These are phyloP conservation scores for Sporothrix humicola DNA, from an alignment of 2,329 filamentous ascomycete genomes.

Conservation along the genomic window DNA sequence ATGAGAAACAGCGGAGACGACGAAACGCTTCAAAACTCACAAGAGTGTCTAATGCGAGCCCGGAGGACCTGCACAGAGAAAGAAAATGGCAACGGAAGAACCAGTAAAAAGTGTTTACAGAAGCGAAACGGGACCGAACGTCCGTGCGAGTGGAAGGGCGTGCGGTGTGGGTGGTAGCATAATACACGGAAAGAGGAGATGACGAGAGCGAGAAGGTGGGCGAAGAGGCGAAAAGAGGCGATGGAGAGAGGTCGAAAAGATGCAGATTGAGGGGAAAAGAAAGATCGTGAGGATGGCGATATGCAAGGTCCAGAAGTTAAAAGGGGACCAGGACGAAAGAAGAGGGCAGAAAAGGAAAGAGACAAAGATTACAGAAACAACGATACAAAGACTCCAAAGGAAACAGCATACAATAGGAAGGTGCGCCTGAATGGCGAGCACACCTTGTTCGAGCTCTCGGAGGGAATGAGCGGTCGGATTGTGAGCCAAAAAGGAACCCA, in stretches of 20 bases:
- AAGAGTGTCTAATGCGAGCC: conserved; percentile 14
- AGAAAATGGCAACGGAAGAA: conserved; percentile 12
- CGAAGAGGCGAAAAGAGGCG: neutral
- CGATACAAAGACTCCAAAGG: neutral
- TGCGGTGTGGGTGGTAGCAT: conserved; percentile 10
- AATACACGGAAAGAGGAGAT: conserved; percentile 19
- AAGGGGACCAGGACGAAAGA: neutral
- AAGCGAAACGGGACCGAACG: conserved; percentile 30
- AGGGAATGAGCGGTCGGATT: conserved; percentile 25
- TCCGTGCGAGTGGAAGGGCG: conserved; percentile 23
- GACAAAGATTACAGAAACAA: conserved; percentile 8
- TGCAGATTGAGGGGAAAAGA: too few species aligned
- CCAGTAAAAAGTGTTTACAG: conserved; percentile 22
- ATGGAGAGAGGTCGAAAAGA: neutral
- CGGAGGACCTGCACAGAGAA: neutral
- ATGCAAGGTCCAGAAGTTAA: neutral
- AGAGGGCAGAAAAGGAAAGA: neutral
- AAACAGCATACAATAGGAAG: conserved; percentile 22
- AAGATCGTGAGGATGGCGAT: neutral
- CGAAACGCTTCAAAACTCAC: conserved; percentile 28
- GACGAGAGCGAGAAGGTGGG: neutral
- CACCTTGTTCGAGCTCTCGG: neutral
- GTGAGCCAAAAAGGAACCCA: neutral
- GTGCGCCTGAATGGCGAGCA: conserved; percentile 19
- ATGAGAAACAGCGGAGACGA: conserved; percentile 19